phyloP scores from a whole-genome alignment of 139 green algal species.

The Chlamydomonas incerta region DNA sequence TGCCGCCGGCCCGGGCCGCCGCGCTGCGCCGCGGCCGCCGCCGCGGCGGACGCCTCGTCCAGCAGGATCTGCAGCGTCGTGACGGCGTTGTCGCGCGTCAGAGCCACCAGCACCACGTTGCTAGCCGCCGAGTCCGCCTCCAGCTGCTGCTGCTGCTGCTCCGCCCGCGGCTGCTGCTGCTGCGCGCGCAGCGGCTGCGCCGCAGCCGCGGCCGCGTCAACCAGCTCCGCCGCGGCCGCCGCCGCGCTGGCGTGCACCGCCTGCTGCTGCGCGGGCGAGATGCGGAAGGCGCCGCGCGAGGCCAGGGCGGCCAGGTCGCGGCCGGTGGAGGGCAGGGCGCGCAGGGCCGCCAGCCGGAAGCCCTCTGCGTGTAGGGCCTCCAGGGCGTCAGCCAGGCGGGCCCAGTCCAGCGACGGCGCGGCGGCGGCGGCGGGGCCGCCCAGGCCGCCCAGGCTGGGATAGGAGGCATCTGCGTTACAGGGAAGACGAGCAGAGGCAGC shows the following conservation, averaged over 20 bases:
- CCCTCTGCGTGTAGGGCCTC: slow-evolving; percentile 32
- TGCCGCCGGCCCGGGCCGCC: background rate
- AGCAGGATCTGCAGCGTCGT: slow-evolving; percentile 28
- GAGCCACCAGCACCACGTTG: slow-evolving; percentile 16
- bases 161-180: background rate
- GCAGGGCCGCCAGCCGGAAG: slow-evolving; percentile 27
- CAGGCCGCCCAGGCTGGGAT: no score
- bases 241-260: background rate
- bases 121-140: background rate
- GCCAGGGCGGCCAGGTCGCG: slow-evolving; percentile 10
- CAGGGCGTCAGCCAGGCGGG: slow-evolving; percentile 16
- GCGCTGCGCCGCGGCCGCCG: background rate
- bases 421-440: background rate
- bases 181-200: background rate
- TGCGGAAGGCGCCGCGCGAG: background rate
- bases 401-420: slow-evolving; percentile 24
- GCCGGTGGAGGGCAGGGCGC: background rate
- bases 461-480: no score
- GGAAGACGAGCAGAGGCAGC: background rate
- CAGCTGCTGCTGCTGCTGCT: background rate
- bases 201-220: background rate
- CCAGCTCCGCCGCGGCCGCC: background rate
- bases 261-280: slow-evolving; percentile 12
- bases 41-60: background rate
- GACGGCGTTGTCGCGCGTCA: slow-evolving; percentile 36